Evolutionary conservation across 371 early-diverging fungal species (phyloP), one percentile per base, ranked within the genome.

Genomic region (Actinomucor elegans): DNA sequence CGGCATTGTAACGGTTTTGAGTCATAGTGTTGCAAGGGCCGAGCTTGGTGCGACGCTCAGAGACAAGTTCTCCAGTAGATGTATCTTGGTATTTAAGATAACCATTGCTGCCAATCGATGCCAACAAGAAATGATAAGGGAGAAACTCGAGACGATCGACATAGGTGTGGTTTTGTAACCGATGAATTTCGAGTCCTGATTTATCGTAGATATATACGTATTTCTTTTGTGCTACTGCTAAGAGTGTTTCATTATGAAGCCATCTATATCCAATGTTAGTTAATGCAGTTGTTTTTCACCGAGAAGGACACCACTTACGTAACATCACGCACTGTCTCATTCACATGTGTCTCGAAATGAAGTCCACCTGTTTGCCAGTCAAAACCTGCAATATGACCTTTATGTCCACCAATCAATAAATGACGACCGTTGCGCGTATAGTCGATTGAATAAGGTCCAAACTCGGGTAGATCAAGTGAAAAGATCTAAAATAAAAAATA

Each of bases 171-270:
- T 92, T 84, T 52, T 88, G 79, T 57, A 99, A 62, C 42, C 92
- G 91, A 71, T 99, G 99, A 24, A 99, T 69, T 73, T 99, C 99
- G 17, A 89, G 69, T 21, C 99, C 99, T 5, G 82, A 80, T 52
- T 89, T 81, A 75, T 99, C 97, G 71, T 99, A 99, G 48, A 99
- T 94, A 59, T 91, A 99, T 1, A 93, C 93, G 61, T 90, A 87
- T 71, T 94, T 88, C 71, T 94, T 94, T 81, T 99, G 99, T 18
- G 99, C 99, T 12, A 90, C 93, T 4, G 99, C 99, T 71, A 96
- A 92, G 83, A 97, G 77, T n/a, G 85, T 91, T 73, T 98, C 94
- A 73, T 97, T 96, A 68, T 99, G 97, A 23, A 98, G 85, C 92
- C 93, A 94, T 44, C 88, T 87, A 66, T 10, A 23, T 14, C 56